These are phyloP conservation scores for Saxophila tyrrhenica DNA, from an alignment of 495 filamentous ascomycete genomes.

Conservation along the genomic window DNA sequence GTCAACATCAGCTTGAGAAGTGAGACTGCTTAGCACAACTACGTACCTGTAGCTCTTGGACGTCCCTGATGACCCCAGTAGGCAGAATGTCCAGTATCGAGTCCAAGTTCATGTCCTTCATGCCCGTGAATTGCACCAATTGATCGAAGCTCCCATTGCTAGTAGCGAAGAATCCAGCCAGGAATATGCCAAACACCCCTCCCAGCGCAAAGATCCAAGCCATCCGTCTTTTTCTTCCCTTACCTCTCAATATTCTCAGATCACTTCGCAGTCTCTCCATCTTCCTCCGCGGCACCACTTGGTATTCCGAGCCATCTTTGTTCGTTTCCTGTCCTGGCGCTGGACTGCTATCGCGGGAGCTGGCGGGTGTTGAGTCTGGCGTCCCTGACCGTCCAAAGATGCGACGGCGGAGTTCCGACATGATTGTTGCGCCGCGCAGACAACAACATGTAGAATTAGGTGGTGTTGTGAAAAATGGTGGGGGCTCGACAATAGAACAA, in stretches of 20 bases:
- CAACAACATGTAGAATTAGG: not conserved
- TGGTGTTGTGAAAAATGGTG: too few species aligned
- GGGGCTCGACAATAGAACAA: too few species aligned
- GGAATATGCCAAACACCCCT: conserved; percentile 68
- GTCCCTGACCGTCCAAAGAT: conserved; percentile 14
- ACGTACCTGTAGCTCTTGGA: conserved; percentile 65
- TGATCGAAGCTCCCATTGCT: conserved; percentile 47
- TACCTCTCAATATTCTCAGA: conserved; percentile 28
- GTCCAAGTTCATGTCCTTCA: conserved; percentile 76
- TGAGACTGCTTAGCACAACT: not conserved
- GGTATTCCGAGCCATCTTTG: conserved; percentile 12
- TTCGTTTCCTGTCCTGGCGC: conserved; percentile 3
- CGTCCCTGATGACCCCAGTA: conserved; percentile 68
- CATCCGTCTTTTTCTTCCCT: conserved; percentile 55
- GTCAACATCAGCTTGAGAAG: conserved; percentile 15
- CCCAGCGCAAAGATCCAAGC: conserved; percentile 74
- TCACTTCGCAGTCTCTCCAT: conserved; percentile 28
- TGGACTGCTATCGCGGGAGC: conserved; percentile 20
- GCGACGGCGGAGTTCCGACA: conserved; percentile 30
- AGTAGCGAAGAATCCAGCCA: conserved; percentile 73
- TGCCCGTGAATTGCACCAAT: conserved; percentile 65
- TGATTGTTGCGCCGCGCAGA: not conserved
- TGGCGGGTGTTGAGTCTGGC: conserved; percentile 12
- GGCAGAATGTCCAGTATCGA: conserved; percentile 72
- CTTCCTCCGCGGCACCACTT: conserved; percentile 25